Evolutionary conservation across 2,329 filamentous ascomycete genomes (phyloP), one percentile per base, ranked within the genome.

Genomic region (Macrophomina pseudophaseolina): DNA sequence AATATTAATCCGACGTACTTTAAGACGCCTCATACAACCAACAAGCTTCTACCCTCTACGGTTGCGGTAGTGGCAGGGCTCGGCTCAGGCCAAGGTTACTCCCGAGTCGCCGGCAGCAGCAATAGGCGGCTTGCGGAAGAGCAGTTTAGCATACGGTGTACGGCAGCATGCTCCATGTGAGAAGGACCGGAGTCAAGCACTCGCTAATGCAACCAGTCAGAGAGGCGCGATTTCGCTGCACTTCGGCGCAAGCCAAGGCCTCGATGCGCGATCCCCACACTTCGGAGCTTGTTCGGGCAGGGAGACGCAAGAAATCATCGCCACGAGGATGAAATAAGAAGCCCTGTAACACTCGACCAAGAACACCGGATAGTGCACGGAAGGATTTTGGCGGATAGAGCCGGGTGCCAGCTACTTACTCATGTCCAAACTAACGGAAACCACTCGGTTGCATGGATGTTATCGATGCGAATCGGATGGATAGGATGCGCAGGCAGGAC

Each of bases 271-370:
- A 49, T 59, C 58, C 44, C 58, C 58, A 49, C 58, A 35, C 18
- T 5, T 62, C 58, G 32, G 58, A 62, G 58, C 58, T 62, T 62
- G 33, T 62, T 16, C 42, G n/a, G 42, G 32, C 52, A 54, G 52
- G 30, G 58, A 23, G 14, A 3, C 5, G 30, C 18, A 28, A 23
- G 35, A 8, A 32, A 2, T 32, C 12, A 14, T 33, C 14, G 30
- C 30, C 8, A 11, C 8, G 6, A 16, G 30, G 30, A n/a, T 23
- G 49, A 30, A 6, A n/a, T 11, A 23, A 35, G 12, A n/a, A 14
- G 7, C 18, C 7, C 14, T 16, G 18, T 18, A 9, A 7, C 9
- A 14, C 9, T 28, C 18, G 18, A n/a, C 1, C 5, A 18, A 3
- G 35, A 11, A 6, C 23, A 16, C 56, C 56, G 56, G 40, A 46